Conservation (phyloP, 2,329 filamentous ascomycete genomes). For the Ophiostoma sp. region DNA sequence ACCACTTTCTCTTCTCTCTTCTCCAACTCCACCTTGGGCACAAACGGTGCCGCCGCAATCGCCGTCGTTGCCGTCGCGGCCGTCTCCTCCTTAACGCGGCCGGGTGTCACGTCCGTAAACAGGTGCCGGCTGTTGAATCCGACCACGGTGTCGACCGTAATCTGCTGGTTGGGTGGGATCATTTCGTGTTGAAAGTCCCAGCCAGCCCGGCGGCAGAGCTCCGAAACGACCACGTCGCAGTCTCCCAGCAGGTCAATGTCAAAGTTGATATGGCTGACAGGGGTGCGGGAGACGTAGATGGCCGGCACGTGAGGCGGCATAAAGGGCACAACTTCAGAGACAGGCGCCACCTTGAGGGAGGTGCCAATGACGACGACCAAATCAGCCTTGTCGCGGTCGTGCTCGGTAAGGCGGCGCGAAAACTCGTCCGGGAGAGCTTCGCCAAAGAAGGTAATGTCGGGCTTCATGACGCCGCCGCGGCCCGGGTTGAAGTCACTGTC, state of each 20-base stretch:
- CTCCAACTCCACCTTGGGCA: conserved; percentile 1
- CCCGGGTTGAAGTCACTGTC: conserved; percentile 38
- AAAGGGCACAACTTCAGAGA: conserved; percentile 84
- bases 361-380: conserved; percentile 96
- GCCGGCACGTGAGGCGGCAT: conserved; percentile 79
- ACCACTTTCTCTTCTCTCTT: background rate
- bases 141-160: conserved; percentile 56
- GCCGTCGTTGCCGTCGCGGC: background rate
- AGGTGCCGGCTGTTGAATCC: conserved; percentile 45
- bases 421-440: conserved; percentile 86
- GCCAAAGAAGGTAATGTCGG: conserved; percentile 97
- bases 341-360: conserved; percentile 90
- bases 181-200: conserved; percentile 84
- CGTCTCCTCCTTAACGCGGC: background rate
- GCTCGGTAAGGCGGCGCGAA: conserved; percentile 73
- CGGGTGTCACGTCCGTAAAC: conserved; percentile 38
- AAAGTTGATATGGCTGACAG: conserved; percentile 87
- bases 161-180: conserved; percentile 66
- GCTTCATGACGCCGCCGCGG: conserved; percentile 76
- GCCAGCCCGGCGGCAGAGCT: conserved; percentile 77
- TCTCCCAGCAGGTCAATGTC: conserved; percentile 96
- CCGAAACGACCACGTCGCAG: conserved; percentile 85
- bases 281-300: conserved; percentile 84
- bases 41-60: background rate
- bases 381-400: conserved; percentile 79